Evolutionary conservation across 169 alveolate species (phyloP).

Genomic region (Neospora caninum): DNA sequence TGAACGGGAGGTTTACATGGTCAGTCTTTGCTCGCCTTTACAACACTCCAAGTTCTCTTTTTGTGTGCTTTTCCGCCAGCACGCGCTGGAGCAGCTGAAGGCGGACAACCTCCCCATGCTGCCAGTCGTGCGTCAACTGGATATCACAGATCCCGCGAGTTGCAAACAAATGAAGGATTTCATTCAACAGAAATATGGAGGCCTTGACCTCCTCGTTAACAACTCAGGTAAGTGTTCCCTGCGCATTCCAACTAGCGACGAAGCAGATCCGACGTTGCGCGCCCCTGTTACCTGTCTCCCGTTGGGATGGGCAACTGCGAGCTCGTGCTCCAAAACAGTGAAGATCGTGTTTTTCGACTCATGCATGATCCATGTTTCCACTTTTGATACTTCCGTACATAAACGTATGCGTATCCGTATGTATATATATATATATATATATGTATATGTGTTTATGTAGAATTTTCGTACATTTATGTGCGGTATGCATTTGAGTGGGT

Average conservation of each 20-base stretch:
- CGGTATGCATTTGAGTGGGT: background rate
- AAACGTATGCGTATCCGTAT: background rate
- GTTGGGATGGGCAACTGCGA: no score
- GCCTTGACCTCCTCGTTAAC: slow-evolving; percentile 54
- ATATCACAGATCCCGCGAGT: slow-evolving; percentile 38
- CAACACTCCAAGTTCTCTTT: background rate
- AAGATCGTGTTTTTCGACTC: no score
- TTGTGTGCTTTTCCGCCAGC: background rate
- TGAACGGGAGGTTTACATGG: no score
- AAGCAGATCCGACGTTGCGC: no score
- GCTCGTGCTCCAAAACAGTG: no score
- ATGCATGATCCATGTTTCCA: no score
- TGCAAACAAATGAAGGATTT: background rate
- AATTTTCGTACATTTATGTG: background rate
- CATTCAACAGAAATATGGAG: background rate
- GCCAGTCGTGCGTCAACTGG: slow-evolving; percentile 40
- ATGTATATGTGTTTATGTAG: background rate
- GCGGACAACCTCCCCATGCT: background rate
- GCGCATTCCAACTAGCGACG: background rate
- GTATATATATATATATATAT: background rate
- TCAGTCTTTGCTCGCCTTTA: no score
- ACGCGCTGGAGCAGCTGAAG: slow-evolving; percentile 26
- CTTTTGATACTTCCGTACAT: no score
- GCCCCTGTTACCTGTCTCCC: no score
- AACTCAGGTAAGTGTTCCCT: slow-evolving; percentile 46